Percentiles rank a stretch among this genome's conserved stretches.
Evolutionary conservation across 371 early-diverging fungal species (phyloP).

Genomic region (Mortierella sp.): DNA sequence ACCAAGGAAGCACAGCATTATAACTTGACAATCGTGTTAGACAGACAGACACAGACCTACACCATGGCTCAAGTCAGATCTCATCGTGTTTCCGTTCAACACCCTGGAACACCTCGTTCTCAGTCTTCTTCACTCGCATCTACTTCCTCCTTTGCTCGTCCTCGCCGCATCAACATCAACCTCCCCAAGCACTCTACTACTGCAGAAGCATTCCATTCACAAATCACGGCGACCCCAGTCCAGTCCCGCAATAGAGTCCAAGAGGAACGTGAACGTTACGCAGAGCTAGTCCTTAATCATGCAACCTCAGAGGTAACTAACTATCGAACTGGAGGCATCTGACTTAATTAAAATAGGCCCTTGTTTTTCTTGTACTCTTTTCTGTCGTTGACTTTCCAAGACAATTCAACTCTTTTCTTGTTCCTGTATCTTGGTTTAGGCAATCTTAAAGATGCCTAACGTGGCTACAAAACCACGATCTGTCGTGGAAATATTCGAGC

Average conservation of each 20-base stretch:
- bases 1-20: too few relatives aligned
- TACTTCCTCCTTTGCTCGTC: slow-evolving; percentile 17
- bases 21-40: too few relatives aligned
- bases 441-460: slow-evolving; percentile 50
- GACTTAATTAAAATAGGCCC: neutral
- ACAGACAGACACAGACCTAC: neutral
- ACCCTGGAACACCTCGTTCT: slow-evolving; percentile 30
- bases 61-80: slow-evolving; percentile 33
- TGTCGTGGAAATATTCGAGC: slow-evolving; percentile 28
- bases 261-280: slow-evolving; percentile 33
- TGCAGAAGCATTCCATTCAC: slow-evolving; percentile 27
- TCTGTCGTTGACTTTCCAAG: neutral
- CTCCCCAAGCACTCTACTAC: slow-evolving; percentile 37
- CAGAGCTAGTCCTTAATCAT: slow-evolving; percentile 36
- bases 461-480: slow-evolving; percentile 45
- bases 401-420: neutral
- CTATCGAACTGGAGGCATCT: neutral
- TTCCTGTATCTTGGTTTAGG: slow-evolving; percentile 11
- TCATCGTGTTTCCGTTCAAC: slow-evolving; percentile 30
- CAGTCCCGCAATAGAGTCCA: slow-evolving; percentile 16
- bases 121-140: slow-evolving; percentile 37
- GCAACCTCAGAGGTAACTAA: slow-evolving; percentile 47
- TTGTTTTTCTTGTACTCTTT: neutral
- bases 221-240: slow-evolving; percentile 4
- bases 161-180: slow-evolving; percentile 47